Evolutionary conservation across 208 protist genomes (phyloP), one percentile per base, ranked within the genome.

Genomic region (Leishmania martiniquensis): DNA sequence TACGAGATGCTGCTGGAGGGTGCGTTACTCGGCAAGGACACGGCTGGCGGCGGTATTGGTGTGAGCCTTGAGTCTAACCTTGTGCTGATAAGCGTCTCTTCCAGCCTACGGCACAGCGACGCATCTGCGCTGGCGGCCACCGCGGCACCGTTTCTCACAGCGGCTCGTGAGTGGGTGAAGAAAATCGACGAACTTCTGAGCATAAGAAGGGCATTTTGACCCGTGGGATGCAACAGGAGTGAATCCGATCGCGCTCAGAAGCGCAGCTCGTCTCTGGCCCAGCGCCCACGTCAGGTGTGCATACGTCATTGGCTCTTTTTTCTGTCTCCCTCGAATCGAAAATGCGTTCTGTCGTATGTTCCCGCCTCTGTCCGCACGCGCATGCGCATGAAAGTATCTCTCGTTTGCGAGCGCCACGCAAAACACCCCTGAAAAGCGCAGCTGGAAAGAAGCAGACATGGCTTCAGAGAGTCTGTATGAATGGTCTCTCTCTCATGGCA

Each of bases 1-100:
- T 98, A 95, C 82, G 90, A 95, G 68, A 63, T 72, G 65, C 81
- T 97, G 2, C 76, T 98, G 37, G 80, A 96, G 59, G 93, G 91
- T 15, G 86, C 93, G 44, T 72, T 97, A 20, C 86, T 98, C 0
- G 92, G 95, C 3, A 86, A 89, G 59, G 91, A 95, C 47, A 96
- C 91, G 83, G 88, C 93, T 6, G 93, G 93, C 12, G 91, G 87
- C 4, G 87, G 88, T 7, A 89, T 96, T 6, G 91, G 95, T 3
- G 72, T 98, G 34, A 93, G 89, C 71, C 69, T 62, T 34, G 81
- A 90, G 72, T 87, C 91, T 60, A 79, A 91, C 44, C 80, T 97
- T 0, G 77, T 96, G 4, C 81, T 98, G 32, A 92, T 98, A 85
- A 86, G 89, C 78, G 82, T 78, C 10, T 93, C 89, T 13, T 73